These are phyloP conservation scores for Paramyrothecium sp. DNA, from an alignment of 2,329 filamentous ascomycete genomes.

Conservation along the genomic window DNA sequence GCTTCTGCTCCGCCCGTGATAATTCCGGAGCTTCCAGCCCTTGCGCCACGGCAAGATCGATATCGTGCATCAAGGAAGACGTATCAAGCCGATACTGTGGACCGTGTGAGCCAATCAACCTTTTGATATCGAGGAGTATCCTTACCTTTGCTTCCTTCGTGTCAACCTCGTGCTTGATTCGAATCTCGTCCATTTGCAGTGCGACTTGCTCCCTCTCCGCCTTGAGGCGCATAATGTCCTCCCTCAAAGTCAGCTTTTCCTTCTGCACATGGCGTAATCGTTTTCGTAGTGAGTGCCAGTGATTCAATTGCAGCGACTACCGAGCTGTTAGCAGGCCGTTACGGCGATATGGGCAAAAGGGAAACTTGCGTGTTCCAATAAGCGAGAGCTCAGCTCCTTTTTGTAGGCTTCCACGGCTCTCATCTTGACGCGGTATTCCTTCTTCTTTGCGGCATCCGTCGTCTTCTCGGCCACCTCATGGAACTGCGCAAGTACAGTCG, in stretches of 20 bases:
- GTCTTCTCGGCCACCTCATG: constrained; percentile 36
- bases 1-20: constrained; percentile 42
- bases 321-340: constrained; percentile 7
- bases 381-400: constrained; percentile 52
- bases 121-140: background rate
- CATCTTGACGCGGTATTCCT: constrained; percentile 54
- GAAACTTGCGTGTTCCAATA: constrained; percentile 57
- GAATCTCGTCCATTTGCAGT: constrained; percentile 61
- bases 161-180: constrained; percentile 56
- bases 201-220: constrained; percentile 61
- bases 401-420: constrained; percentile 57
- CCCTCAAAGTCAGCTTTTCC: constrained; percentile 55
- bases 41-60: constrained; percentile 56
- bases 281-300: constrained; percentile 55
- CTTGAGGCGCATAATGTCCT: constrained; percentile 59
- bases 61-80: constrained; percentile 59
- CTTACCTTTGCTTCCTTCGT: constrained; percentile 50
- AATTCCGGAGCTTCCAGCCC: constrained; percentile 48
- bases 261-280: constrained; percentile 56
- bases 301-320: constrained; percentile 59
- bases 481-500: constrained; percentile 46
- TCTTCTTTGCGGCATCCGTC: constrained; percentile 45
- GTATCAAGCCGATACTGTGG: constrained; percentile 46
- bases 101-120: constrained; percentile 1
- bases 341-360: fast-evolving